Evolutionary conservation across 768 basidiomycete species (phyloP), one percentile per base, ranked within the genome.

Genomic region (Trichaptum fuscoviolaceum): DNA sequence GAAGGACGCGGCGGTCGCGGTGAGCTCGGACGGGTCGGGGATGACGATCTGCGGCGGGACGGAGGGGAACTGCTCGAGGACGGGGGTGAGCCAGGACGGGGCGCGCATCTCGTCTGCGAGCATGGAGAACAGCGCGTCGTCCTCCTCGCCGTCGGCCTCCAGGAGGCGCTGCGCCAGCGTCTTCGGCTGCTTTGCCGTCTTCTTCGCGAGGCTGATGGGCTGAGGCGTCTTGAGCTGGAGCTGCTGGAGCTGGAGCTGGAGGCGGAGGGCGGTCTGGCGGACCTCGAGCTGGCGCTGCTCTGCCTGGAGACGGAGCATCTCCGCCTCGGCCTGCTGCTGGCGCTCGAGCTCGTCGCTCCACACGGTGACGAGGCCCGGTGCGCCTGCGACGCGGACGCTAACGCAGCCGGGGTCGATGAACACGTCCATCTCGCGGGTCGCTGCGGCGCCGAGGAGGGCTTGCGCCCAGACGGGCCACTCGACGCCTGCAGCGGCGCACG

Each of bases 381-480:
- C 63, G 35, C 35, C 52, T n/a, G 74, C 72, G 73, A 83, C 81
- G 67, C 89, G 89, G 69, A 91, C 78, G 67, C 88, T 88, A 69
- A 93, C 85, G 74, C 85, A 87, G 68, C 90, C 91, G 69, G 92
- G 92, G 75, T 93, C 89, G 71, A 92, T 84, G 76, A 90, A 89
- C 67, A 93, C 83, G 75, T 93, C 91, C 73, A 93, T 87, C 77
- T 90, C 88, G 42, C 42, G 42, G 42, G 30, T 30, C 30, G 30
- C 30, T 2, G 42, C 42, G 66, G 79, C 77, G 69, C 84, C 82
- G 12, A 91, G 90, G 60, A 93, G 84, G 66, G 83, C 79, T 60
- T 81, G 70, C 64, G 92, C 90, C 92, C 92, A 93, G 73, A 90
- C 86, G 66, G 87, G 87, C 92, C 92, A 93, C 71, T 90, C 88